Evolutionary conservation across 129 eudicot genomes (phyloP), one percentile per base, ranked within the genome.

Genomic region (Centella asiatica): DNA sequence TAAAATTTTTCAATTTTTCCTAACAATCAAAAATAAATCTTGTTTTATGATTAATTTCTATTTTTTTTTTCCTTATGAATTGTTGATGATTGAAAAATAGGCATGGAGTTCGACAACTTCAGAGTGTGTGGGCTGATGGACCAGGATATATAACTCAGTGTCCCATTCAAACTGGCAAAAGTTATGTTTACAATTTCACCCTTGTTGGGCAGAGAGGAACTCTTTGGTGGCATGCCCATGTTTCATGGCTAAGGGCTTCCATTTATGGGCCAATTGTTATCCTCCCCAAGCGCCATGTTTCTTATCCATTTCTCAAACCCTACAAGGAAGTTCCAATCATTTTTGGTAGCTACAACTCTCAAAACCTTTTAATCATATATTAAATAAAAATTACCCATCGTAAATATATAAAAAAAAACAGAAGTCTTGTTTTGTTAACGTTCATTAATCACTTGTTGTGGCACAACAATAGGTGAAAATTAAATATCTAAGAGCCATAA

Each of bases 141-240:
- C 92, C 92, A 5, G 78, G 77, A 9, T 84, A 84, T 63, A 50
- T 84, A 32, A 85, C 94, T n/a, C 94, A 85, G 36, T 85, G 94
- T 65, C 94, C 94, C 13, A 85, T 85, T 60, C 89, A 79, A 59
- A 77, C 61, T 17, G 85, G 83, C n/a, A 84, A 77, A 60, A 82
- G 76, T 28, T 86, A 82, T 47, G 75, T 73, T 7, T 80, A 87
- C 77, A 87, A 87, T 62, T 83, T 72, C 78, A 83, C 87, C 62
- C 68, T 87, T 27, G 61, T 48, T 8, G 90, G 95, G 33, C 95
- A 87, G 61, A 70, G 73, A 65, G 95, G 90, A 63, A 87, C 95
- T 20, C 69, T 86, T 15, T 85, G 71, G 67, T 85, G 80, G 72
- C 94, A 85, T 74, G 88, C 85, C 47, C 95, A 86, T 61, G 37